These are phyloP conservation scores for Phytophthora cajani DNA, from an alignment of 352 stramenopile genomes.

Conservation along the genomic window DNA sequence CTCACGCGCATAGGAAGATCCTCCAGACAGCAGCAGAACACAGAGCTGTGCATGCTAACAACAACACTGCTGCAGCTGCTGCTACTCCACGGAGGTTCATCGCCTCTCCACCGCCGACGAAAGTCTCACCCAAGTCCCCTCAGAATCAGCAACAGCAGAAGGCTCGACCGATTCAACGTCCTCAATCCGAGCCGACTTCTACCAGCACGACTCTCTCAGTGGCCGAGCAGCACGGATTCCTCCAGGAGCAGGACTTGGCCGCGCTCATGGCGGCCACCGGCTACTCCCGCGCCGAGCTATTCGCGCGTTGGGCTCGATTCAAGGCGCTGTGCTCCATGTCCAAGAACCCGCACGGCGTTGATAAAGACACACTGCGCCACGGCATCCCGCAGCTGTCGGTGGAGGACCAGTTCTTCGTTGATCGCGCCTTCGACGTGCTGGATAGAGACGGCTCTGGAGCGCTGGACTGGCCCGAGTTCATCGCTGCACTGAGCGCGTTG, in stretches of 20 bases:
- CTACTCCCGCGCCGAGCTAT: slow-evolving; percentile 68
- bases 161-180: background rate
- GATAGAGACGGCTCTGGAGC: slow-evolving; percentile 66
- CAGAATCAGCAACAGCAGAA: slow-evolving; percentile 10
- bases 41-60: no score
- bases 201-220: slow-evolving; percentile 10
- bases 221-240: slow-evolving; percentile 57
- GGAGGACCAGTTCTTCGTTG: slow-evolving; percentile 80
- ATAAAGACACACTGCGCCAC: slow-evolving; percentile 73
- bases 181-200: slow-evolving; percentile 4
- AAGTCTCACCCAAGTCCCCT: slow-evolving; percentile 1
- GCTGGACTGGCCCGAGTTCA: slow-evolving; percentile 79
- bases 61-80: background rate
- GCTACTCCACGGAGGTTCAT: background rate
- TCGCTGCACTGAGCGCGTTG: slow-evolving; percentile 67
- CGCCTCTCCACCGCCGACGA: background rate
- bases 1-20: slow-evolving; percentile 21
- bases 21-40: background rate
- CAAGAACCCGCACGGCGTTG: slow-evolving; percentile 49
- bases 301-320: slow-evolving; percentile 73
- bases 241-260: slow-evolving; percentile 63
- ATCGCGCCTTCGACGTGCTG: slow-evolving; percentile 73
- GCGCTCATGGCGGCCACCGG: slow-evolving; percentile 54
- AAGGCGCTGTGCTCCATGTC: slow-evolving; percentile 76
- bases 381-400: slow-evolving; percentile 65